Evolutionary conservation across 495 filamentous ascomycete species (phyloP).

Genomic region (Cryomyces antarcticus): DNA sequence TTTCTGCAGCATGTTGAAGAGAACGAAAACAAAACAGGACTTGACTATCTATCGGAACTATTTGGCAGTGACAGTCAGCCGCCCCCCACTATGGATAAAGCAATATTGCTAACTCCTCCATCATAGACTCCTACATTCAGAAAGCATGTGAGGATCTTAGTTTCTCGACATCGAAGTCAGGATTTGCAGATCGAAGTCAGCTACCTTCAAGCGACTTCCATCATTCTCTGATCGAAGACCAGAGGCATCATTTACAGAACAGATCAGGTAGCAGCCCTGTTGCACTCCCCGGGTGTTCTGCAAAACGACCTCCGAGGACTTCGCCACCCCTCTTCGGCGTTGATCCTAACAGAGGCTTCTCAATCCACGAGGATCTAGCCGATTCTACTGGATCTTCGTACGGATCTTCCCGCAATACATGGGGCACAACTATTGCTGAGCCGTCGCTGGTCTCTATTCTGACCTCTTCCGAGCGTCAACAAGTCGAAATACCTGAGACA

Average conservation of each 20-base stretch:
- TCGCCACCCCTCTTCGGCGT: constrained; percentile 17
- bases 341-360: constrained; percentile 9
- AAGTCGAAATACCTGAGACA: neutral
- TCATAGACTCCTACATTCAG: constrained; percentile 8
- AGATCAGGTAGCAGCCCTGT: constrained; percentile 1
- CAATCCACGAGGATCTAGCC: constrained; percentile 13
- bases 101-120: no score
- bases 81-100: no score
- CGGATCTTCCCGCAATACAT: constrained; percentile 12
- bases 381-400: constrained; percentile 11
- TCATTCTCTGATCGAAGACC: constrained; percentile 16
- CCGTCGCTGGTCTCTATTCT: constrained; percentile 10
- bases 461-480: constrained; percentile 12
- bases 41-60: no score
- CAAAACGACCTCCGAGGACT: constrained; percentile 12
- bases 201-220: constrained; percentile 11
- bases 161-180: constrained; percentile 13
- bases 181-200: constrained; percentile 10
- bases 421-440: constrained; percentile 7
- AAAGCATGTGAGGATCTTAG: constrained; percentile 14
- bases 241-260: constrained; percentile 1
- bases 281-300: constrained; percentile 7
- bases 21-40: no score
- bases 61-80: no score
- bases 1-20: no score